phyloP scores from a whole-genome alignment of 345 rosid genomes.

The Gossypium ekmanianum region DNA sequence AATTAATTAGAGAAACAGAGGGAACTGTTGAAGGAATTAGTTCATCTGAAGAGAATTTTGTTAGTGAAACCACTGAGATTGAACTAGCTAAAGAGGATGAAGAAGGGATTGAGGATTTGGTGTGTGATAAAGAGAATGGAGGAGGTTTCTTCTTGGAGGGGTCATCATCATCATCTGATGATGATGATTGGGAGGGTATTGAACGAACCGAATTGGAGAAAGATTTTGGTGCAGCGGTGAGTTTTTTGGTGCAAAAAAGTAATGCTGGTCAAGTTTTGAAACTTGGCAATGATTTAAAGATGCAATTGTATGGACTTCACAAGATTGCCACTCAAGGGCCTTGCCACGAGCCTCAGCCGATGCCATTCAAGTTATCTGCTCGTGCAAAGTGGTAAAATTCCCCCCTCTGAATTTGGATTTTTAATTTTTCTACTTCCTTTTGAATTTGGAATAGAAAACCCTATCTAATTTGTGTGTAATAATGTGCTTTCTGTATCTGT shows the following conservation, averaged over 20 bases:
- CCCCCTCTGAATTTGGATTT: neutral
- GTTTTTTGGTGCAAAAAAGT: slow-evolving; percentile 26
- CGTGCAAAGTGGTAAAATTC: slow-evolving; percentile 46
- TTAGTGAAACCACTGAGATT: slow-evolving; percentile 3
- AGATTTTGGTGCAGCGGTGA: slow-evolving; percentile 40
- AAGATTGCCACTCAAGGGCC: slow-evolving; percentile 53
- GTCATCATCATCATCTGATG: slow-evolving; percentile 1
- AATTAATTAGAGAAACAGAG: slow-evolving; percentile 1
- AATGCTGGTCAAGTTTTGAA: slow-evolving; percentile 22
- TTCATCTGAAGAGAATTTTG: neutral
- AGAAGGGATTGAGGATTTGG: slow-evolving; percentile 19
- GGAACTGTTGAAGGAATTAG: slow-evolving; percentile 1
- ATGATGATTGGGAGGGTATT: slow-evolving; percentile 53
- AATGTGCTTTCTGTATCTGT: neutral
- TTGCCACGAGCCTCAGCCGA: slow-evolving; percentile 40
- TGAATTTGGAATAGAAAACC: neutral
- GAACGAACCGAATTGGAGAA: slow-evolving; percentile 42
- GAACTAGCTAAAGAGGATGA: slow-evolving; percentile 8
- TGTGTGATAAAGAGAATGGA: slow-evolving; percentile 2
- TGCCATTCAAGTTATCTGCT: slow-evolving; percentile 46
- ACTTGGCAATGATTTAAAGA: slow-evolving; percentile 25
- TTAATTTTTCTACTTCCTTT: neutral
- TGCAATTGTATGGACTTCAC: slow-evolving; percentile 47
- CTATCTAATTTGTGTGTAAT: neutral
- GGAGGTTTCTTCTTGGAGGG: slow-evolving; percentile 14